Evolutionary conservation across 1,284 basidiomycete genomes (phyloP).

Genomic region (Earliella scabrosa): DNA sequence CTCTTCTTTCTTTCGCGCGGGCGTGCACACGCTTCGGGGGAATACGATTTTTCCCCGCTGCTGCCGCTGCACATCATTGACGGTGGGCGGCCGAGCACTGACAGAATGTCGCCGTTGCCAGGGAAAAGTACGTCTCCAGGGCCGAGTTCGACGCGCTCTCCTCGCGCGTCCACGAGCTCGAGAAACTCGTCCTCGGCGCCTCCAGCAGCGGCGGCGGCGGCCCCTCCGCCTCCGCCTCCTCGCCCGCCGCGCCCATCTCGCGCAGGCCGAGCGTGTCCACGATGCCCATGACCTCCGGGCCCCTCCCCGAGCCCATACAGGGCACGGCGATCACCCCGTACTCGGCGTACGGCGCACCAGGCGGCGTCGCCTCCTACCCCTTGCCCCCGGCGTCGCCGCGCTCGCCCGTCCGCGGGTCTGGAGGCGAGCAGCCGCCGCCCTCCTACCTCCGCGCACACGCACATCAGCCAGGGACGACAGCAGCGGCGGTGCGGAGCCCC

Average conservation of each 20-base stretch:
- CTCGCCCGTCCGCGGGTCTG: constrained; percentile 27
- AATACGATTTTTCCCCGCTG: too few relatives aligned
- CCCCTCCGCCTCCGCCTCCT: constrained; percentile 14
- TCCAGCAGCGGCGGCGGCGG: constrained; percentile 16
- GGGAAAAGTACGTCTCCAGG: constrained; percentile 61
- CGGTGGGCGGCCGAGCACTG: constrained; percentile 12
- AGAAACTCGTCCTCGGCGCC: constrained; percentile 31
- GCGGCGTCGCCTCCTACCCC: constrained; percentile 7
- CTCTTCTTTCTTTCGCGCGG: background rate
- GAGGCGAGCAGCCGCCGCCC: constrained; percentile 24
- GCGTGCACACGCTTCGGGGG: background rate
- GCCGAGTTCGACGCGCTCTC: constrained; percentile 57
- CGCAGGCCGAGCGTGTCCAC: constrained; percentile 23
- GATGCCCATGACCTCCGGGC: constrained; percentile 29
- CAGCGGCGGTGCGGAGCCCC: too few relatives aligned
- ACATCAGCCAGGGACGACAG: constrained; percentile 8
- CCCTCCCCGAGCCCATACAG: constrained; percentile 30
- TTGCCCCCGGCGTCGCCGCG: constrained; percentile 25
- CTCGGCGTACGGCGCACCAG: constrained; percentile 23
- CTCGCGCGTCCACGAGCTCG: constrained; percentile 43
- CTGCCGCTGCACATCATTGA: constrained; percentile 6
- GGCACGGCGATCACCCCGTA: constrained; percentile 33
- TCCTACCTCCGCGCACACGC: constrained; percentile 13
- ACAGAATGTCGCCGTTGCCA: constrained; percentile 29
- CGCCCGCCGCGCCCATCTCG: constrained; percentile 16